Base-by-base conservation (phyloP, 768 basidiomycete species). In the Mrakia frigida region DNA sequence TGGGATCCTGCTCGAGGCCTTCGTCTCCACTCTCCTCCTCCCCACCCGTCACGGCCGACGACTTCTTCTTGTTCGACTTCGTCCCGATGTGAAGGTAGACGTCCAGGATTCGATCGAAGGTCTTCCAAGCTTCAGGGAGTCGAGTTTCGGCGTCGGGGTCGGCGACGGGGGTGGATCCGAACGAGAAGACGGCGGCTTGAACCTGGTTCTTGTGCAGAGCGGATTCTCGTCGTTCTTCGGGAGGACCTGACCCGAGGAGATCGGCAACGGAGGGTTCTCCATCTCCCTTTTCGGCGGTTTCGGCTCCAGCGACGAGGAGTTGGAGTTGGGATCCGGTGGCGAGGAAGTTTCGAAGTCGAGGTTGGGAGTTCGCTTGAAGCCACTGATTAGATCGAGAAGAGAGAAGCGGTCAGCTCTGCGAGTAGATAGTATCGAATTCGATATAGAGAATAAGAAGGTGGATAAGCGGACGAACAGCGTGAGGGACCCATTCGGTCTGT, bases 21-120 rank as follows among this genome's bases (percentile, higher is more conserved):
- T 80, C 39, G 46, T 56, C 31, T 53, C 52, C 25, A 4, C 0
- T n/a, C 74, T 35, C 67, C 21, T 68, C 78, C 28, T 76, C 75
- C 63, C 60, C 61, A 25, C 80, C 79, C 65, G 82, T 43, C 6
- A 70, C 28, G 31, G 41, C 6, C 28, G 52, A 50, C 7, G 39
- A 79, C 59, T 14, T 86, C 84, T 28, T 80, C 80, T 46, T 82
- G 84, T 3, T 82, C 79, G 56, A 81, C 82, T 23, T 83, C 80
- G 10, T 77, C 43, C n/a, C 67, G 37, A 31, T 75, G 18, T 70
- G 67, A 25, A 95, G 83, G 60, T 88, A 84, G 33, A 94, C 85
- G 79, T 97, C 93, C 46, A 99, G 86, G 37, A 98, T 86, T n/a
- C 95, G 90, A 80, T 96, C 94, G n/a, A 93, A 86, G 0, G 91